Evolutionary conservation across 2,329 filamentous ascomycete species (phyloP).

Genomic region (Fusarium nurragi): DNA sequence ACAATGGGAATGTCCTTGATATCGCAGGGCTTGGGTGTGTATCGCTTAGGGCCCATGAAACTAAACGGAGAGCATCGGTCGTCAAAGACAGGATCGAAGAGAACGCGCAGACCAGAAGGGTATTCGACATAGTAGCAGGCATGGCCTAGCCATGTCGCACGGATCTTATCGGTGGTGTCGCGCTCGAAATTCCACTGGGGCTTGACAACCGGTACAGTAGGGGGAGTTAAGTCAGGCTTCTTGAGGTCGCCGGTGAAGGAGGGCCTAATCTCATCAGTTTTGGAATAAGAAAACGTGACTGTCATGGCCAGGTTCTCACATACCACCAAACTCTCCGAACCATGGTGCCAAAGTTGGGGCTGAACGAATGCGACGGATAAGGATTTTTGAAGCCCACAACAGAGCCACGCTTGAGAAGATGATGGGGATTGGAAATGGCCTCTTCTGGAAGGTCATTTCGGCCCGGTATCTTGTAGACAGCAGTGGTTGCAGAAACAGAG

Average conservation of each 20-base stretch:
- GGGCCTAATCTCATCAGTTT: constrained; percentile 45
- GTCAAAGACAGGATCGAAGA: constrained; percentile 95
- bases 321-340: constrained; percentile 51
- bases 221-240: constrained; percentile 68
- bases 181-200: constrained; percentile 74
- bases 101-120: constrained; percentile 82
- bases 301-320: constrained; percentile 18
- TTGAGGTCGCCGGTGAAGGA: constrained; percentile 54
- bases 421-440: constrained; percentile 58
- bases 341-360: constrained; percentile 37
- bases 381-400: constrained; percentile 60
- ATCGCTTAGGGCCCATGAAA: constrained; percentile 78
- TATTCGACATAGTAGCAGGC: constrained; percentile 95
- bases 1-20: constrained; percentile 80
- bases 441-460: constrained; percentile 53
- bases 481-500: constrained; percentile 34
- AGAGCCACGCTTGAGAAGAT: constrained; percentile 55
- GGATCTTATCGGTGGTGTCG: constrained; percentile 65
- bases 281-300: not conserved
- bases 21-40: constrained; percentile 78
- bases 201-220: constrained; percentile 72
- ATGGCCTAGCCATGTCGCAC: constrained; percentile 94
- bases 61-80: constrained; percentile 82
- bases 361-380: constrained; percentile 56
- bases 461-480: constrained; percentile 50